phyloP scores from a whole-genome alignment of 2,329 filamentous ascomycete genomes.

The Botryotinia calthae region DNA sequence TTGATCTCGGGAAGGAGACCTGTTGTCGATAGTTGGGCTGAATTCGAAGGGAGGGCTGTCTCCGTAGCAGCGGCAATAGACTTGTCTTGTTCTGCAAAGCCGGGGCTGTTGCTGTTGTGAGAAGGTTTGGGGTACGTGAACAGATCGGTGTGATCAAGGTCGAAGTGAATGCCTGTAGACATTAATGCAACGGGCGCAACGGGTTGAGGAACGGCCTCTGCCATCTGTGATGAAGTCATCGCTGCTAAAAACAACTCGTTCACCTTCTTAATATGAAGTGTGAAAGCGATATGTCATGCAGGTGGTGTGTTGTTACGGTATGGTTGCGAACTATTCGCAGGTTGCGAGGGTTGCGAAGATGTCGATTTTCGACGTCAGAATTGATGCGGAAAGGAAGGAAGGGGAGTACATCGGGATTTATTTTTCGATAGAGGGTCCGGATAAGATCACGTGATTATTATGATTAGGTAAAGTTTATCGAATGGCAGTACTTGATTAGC shows the following conservation, averaged over 20 bases:
- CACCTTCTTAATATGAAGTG: slow-evolving; percentile 27
- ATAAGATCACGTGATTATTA: neutral
- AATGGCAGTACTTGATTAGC: neutral
- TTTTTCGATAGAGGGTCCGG: slow-evolving; percentile 10
- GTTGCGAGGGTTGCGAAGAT: neutral
- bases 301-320: neutral
- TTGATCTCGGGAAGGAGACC: neutral
- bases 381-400: neutral
- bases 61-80: slow-evolving; percentile 1
- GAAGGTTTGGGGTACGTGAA: neutral
- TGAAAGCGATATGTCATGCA: neutral
- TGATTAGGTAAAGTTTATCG: neutral
- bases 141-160: neutral
- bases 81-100: neutral
- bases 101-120: neutral
- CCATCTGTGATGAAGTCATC: slow-evolving; percentile 39
- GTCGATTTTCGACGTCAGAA: slow-evolving; percentile 2
- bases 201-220: slow-evolving; percentile 17
- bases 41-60: neutral
- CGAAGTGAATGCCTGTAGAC: slow-evolving; percentile 2
- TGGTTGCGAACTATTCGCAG: neutral
- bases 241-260: slow-evolving; percentile 39
- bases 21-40: neutral
- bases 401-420: slow-evolving; percentile 3
- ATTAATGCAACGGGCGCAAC: slow-evolving; percentile 20